Base-by-base conservation (phyloP, 768 basidiomycete species). In the Porpolomopsis calyptriformis region DNA sequence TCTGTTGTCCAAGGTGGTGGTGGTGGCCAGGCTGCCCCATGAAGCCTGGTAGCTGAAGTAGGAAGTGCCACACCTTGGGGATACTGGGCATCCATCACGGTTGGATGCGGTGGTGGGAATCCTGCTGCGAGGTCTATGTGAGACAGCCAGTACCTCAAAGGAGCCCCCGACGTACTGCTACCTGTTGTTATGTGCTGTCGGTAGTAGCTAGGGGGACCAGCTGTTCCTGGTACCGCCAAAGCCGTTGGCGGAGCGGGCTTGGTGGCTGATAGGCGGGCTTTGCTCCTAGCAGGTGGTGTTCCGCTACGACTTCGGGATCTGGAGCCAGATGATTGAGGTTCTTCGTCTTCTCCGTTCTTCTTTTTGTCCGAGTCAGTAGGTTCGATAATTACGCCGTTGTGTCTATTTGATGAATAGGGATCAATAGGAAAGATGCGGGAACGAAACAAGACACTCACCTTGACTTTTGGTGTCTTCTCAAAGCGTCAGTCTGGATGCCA, bases 381-480 rank as follows among this genome's bases (percentile, higher is more conserved):
- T 50, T 82, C 80, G 46, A 82, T 72, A 45, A 82, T 66, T 9
- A 82, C 68, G 10, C 80, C 82, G 52, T 82, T 81, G 51, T 84
- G 83, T 55, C 82, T 79, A n/a, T n/a, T n/a, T 48, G 49, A 49
- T 42, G 51, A 25, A 35, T 24, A 40, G 48, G 11, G 23, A 29
- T 16, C n/a, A 12, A 23, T 29, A 12, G 29, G 31, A 18, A 12
- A 26, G 4, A 41, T n/a, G 8, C 25, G 22, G 9, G n/a, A 37
- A 12, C 20, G 19, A 11, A 24, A 37, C 35, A 29, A 46, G 49
- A 45, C 40, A 55, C 70, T 51, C 51, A 82, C 84, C 83, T 76
- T 51, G 85, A 85, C 55, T 84, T 84, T 63, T 85, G 81, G 58
- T 87, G 85, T 55, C 85, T 70, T 36, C 80, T 70, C n/a, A 85